Evolutionary conservation across 345 rosid genomes (phyloP).

Genomic region (Salix viminalis): DNA sequence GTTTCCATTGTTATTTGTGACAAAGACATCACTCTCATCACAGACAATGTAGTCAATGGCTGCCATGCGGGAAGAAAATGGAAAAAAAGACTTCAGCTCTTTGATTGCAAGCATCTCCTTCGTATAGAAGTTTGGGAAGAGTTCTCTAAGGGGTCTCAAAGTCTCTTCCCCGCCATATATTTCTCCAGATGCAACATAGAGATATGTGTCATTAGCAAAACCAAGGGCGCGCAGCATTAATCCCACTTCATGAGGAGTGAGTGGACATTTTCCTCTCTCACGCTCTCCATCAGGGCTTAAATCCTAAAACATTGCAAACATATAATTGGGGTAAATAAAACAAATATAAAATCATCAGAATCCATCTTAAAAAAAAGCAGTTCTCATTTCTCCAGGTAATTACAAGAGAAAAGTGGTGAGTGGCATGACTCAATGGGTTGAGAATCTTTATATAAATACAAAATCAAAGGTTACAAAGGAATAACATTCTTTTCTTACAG

Average conservation of each 20-base stretch:
- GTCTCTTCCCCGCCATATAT: slow-evolving; percentile 96
- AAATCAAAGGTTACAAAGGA: neutral
- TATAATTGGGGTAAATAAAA: neutral
- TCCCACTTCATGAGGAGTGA: slow-evolving; percentile 94
- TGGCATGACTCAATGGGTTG: neutral
- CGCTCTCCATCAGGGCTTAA: slow-evolving; percentile 80
- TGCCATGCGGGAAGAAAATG: slow-evolving; percentile 87
- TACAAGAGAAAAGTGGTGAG: neutral
- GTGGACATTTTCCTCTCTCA: slow-evolving; percentile 93
- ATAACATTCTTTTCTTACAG: slow-evolving; percentile 51
- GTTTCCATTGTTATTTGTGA: slow-evolving; percentile 93
- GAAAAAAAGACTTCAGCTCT: slow-evolving; percentile 69
- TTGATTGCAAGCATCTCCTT: slow-evolving; percentile 84
- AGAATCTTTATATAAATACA: neutral
- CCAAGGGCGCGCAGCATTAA: slow-evolving; percentile 95
- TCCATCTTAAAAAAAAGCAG: neutral
- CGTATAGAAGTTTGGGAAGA: slow-evolving; percentile 91
- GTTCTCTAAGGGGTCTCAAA: slow-evolving; percentile 69
- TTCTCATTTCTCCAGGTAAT: neutral
- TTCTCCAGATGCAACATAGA: slow-evolving; percentile 97
- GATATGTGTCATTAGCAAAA: slow-evolving; percentile 72
- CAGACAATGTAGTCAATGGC: slow-evolving; percentile 88
- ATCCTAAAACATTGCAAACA: slow-evolving; percentile 44
- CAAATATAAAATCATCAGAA: neutral
- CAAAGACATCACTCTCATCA: slow-evolving; percentile 92